A percentile compares a stretch with the other conserved stretches of the same genome.
These are phyloP conservation scores for Saturnispora serradocipensis DNA, from an alignment of 805 yeast species.

Conservation along the genomic window DNA sequence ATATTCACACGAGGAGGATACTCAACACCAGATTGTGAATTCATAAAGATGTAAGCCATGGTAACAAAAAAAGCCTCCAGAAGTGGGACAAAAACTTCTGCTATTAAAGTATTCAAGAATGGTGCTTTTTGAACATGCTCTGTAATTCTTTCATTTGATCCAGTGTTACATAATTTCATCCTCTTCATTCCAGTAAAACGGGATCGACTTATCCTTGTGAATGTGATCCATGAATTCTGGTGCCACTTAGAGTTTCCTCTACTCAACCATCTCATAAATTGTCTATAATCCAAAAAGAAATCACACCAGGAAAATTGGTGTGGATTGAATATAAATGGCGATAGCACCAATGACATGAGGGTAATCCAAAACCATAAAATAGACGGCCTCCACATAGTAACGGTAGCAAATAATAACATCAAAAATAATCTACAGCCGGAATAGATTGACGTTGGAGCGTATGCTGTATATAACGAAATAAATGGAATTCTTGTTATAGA, in stretches of 20 bases:
- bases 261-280: slow-evolving; percentile 60
- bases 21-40: slow-evolving; percentile 77
- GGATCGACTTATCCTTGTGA: slow-evolving; percentile 69
- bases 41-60: slow-evolving; percentile 69
- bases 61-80: slow-evolving; percentile 60
- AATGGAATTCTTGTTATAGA: slow-evolving; percentile 79
- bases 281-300: slow-evolving; percentile 41
- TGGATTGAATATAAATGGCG: slow-evolving; percentile 47
- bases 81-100: slow-evolving; percentile 71
- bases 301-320: slow-evolving; percentile 42
- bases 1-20: slow-evolving; percentile 45
- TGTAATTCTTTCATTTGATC: slow-evolving; percentile 37
- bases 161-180: slow-evolving; percentile 59
- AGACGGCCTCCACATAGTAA: slow-evolving; percentile 76
- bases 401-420: slow-evolving; percentile 64
- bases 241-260: slow-evolving; percentile 67
- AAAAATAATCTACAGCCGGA: slow-evolving; percentile 63
- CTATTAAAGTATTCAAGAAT: slow-evolving; percentile 63
- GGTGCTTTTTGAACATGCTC: slow-evolving; percentile 62
- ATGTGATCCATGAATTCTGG: slow-evolving; percentile 71
- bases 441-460: slow-evolving; percentile 69
- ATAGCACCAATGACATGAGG: slow-evolving; percentile 34
- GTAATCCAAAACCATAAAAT: slow-evolving; percentile 53
- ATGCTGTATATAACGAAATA: slow-evolving; percentile 61
- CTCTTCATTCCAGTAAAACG: slow-evolving; percentile 88